These are phyloP conservation scores for Amylostereum chailletii DNA, from an alignment of 1,284 basidiomycete genomes.

Conservation along the genomic window DNA sequence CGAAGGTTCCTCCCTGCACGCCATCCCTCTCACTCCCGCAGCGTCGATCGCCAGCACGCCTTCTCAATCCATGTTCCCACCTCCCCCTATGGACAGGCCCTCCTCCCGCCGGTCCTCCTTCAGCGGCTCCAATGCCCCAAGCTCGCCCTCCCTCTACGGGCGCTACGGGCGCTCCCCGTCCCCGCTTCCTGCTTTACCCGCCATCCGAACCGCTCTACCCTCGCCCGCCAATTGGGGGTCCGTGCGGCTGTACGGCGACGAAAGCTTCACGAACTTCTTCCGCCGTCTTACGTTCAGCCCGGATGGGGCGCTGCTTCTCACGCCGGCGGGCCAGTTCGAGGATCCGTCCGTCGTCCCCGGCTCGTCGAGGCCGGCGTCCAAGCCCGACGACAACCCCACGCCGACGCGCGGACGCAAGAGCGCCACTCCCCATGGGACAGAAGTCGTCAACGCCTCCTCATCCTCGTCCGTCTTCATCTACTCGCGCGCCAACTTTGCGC, in stretches of 20 bases:
- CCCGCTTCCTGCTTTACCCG: conserved; percentile 84
- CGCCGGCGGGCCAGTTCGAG: conserved; percentile 94
- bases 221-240: conserved; percentile 39
- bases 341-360: conserved; percentile 63
- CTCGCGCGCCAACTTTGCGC: conserved; percentile 86
- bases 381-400: conserved; percentile 29
- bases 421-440: conserved; percentile 27
- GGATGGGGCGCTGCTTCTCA: conserved; percentile 88
- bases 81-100: conserved; percentile 53
- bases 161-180: conserved; percentile 81
- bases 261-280: conserved; percentile 95
- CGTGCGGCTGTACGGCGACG: conserved; percentile 86
- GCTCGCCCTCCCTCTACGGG: conserved; percentile 56
- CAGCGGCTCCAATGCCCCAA: conserved; percentile 71
- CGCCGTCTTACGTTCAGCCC: conserved; percentile 89
- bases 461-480: conserved; percentile 88
- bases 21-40: conserved; percentile 54
- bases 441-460: conserved; percentile 22
- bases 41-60: conserved; percentile 47
- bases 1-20: conserved; percentile 15
- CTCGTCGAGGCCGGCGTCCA: conserved; percentile 21
- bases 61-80: conserved; percentile 63
- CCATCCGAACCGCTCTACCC: conserved; percentile 58
- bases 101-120: conserved; percentile 85
- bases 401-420: conserved; percentile 47